Evolutionary conservation across 768 basidiomycete genomes (phyloP).

Genomic region (Lactarius deliciosus): DNA sequence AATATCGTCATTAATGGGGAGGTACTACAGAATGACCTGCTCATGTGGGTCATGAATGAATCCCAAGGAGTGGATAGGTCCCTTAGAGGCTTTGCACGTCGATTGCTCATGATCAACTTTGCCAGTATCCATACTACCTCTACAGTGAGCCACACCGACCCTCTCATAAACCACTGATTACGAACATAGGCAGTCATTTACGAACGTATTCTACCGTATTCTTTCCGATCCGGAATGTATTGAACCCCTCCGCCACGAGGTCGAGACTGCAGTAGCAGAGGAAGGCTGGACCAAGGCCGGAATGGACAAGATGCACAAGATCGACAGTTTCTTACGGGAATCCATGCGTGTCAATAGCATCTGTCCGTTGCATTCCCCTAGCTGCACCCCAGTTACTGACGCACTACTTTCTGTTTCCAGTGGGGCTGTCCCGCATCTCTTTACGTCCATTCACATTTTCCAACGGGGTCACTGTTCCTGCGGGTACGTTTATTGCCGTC

Average conservation of each 20-base stretch:
- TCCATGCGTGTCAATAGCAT: constrained; percentile 24
- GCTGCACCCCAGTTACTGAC: not conserved
- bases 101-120: constrained; percentile 42
- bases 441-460: constrained; percentile 36
- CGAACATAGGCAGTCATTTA: constrained; percentile 3
- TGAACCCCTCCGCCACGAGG: constrained; percentile 32
- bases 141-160: constrained; percentile 29
- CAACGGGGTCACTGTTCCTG: constrained; percentile 40
- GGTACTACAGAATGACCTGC: constrained; percentile 42
- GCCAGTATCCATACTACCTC: constrained; percentile 40
- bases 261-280: constrained; percentile 25
- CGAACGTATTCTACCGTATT: constrained; percentile 29
- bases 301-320: constrained; percentile 29
- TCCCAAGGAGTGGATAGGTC: constrained; percentile 35
- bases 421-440: constrained; percentile 29
- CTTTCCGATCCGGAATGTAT: constrained; percentile 32
- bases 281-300: constrained; percentile 26
- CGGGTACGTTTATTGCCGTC: constrained; percentile 40
- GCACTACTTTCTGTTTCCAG: constrained; percentile 13
- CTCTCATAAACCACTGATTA: not conserved
- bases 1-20: constrained; percentile 5
- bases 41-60: constrained; percentile 44
- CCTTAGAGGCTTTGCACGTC: constrained; percentile 33
- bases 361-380: not conserved
- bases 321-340: constrained; percentile 35